Percentiles rank a stretch among this genome's conserved stretches.
Conservation (phyloP, 1,284 basidiomycete genomes). For the Ceratobasidium papillatum region DNA sequence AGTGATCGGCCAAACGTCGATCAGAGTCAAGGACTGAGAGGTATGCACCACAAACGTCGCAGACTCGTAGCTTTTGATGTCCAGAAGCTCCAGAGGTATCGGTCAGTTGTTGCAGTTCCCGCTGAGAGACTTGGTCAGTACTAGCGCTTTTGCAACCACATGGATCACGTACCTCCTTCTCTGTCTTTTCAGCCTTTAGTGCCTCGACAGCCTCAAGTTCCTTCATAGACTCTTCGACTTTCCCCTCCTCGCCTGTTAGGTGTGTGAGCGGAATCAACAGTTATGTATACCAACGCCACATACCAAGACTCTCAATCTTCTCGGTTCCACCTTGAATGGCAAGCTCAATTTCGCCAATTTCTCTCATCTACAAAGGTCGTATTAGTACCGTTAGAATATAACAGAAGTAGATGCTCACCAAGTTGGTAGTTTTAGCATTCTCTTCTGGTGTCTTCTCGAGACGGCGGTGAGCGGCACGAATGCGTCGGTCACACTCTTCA, state of each 20-base stretch:
- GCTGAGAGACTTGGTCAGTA: conserved; percentile 56
- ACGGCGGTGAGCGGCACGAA: conserved; percentile 90
- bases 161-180: conserved; percentile 80
- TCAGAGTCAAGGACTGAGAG: conserved; percentile 98
- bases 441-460: conserved; percentile 99
- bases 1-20: conserved; percentile 98
- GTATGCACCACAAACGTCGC: conserved; percentile 99
- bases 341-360: conserved; percentile 98
- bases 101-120: conserved; percentile 94
- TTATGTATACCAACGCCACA: conserved; percentile 49
- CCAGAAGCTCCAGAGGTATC: conserved; percentile 98
- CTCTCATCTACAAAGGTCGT: conserved; percentile 78
- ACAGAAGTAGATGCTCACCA: conserved; percentile 62
- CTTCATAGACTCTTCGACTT: conserved; percentile 97
- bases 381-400: background rate
- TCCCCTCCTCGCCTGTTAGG: conserved; percentile 85
- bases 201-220: conserved; percentile 98
- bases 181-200: conserved; percentile 92
- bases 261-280: conserved; percentile 23
- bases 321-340: conserved; percentile 98
- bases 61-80: conserved; percentile 98
- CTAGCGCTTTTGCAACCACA: conserved; percentile 17
- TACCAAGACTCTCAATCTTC: conserved; percentile 94
- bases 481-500: conserved; percentile 97
- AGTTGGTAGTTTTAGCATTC: conserved; percentile 96